Conservation (phyloP, 2,329 filamentous ascomycete genomes). For the Arthroderma uncinatum region DNA sequence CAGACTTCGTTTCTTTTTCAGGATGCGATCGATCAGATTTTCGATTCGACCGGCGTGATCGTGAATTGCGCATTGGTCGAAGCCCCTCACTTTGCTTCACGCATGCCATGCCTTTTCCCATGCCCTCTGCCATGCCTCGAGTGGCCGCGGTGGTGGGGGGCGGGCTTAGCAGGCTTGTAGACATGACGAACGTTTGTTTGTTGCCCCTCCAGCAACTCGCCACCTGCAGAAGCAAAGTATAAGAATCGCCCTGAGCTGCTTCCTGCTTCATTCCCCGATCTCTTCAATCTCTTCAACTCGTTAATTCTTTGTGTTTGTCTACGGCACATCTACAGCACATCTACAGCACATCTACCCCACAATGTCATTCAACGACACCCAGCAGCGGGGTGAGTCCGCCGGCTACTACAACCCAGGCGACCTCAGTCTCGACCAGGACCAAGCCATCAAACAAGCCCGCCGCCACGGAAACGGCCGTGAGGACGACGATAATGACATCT, state of each 20-base stretch:
- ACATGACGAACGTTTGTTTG: not conserved
- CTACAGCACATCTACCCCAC: constrained; percentile 16
- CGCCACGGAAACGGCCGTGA: constrained; percentile 24
- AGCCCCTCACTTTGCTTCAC: not conserved
- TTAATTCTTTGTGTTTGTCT: not conserved
- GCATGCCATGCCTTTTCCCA: not conserved
- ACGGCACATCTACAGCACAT: too few species aligned
- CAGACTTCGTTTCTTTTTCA: not conserved
- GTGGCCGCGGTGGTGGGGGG: not conserved
- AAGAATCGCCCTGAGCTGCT: not conserved
- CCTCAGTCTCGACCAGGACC: constrained; percentile 39
- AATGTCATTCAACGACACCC: not conserved
- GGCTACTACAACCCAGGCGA: constrained; percentile 17
- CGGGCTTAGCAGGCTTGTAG: not conserved
- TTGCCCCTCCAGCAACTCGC: constrained; percentile 3
- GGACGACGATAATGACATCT: constrained; percentile 29
- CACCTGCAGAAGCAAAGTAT: not conserved
- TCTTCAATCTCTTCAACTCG: not conserved
- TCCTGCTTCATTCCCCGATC: not conserved
- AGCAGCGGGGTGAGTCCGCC: constrained; percentile 3
- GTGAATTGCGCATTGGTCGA: not conserved
- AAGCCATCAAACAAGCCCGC: constrained; percentile 45
- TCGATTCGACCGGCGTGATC: not conserved
- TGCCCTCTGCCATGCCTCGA: not conserved
- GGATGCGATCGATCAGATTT: not conserved